Evolutionary conservation across 352 stramenopile genomes (phyloP).

Genomic region (Blastocystis sp.): DNA sequence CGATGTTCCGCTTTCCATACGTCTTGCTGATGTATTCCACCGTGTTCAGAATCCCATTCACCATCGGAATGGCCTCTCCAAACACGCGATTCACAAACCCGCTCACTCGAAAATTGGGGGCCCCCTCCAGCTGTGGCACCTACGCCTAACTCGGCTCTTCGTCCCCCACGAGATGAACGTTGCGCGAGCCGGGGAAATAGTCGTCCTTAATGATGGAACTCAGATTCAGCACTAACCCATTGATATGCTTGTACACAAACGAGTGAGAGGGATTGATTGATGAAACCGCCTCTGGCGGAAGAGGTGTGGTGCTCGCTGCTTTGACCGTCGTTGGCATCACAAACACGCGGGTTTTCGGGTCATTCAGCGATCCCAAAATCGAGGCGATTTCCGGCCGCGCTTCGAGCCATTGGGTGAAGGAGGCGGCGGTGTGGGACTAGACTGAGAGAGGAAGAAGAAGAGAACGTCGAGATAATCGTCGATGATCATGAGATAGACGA

Average conservation of each 20-base stretch:
- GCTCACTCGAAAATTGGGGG: slow-evolving; percentile 80
- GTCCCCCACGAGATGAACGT: slow-evolving; percentile 42
- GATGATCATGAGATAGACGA: slow-evolving; percentile 68
- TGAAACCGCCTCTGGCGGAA: slow-evolving; percentile 76
- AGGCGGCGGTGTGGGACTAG: slow-evolving; percentile 63
- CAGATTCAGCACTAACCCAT: slow-evolving; percentile 75
- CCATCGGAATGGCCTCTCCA: slow-evolving; percentile 70
- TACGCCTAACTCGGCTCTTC: slow-evolving; percentile 72
- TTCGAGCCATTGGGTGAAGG: slow-evolving; percentile 68
- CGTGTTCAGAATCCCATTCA: slow-evolving; percentile 65
- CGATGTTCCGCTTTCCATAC: slow-evolving; percentile 76
- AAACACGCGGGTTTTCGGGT: slow-evolving; percentile 69
- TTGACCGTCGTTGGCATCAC: slow-evolving; percentile 76
- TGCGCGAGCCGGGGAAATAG: slow-evolving; percentile 79
- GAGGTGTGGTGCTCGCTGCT: slow-evolving; percentile 75
- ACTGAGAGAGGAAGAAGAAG: not conserved
- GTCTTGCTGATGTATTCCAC: slow-evolving; percentile 71
- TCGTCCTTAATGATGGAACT: slow-evolving; percentile 83
- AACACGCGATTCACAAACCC: slow-evolving; percentile 75
- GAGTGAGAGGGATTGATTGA: slow-evolving; percentile 70
- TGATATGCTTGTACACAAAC: slow-evolving; percentile 80
- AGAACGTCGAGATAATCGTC: slow-evolving; percentile 17
- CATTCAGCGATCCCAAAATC: slow-evolving; percentile 60
- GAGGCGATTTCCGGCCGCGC: slow-evolving; percentile 63
- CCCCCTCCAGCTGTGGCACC: slow-evolving; percentile 76